Conservation (phyloP, 345 rosid species). For the Citrus maxima region DNA sequence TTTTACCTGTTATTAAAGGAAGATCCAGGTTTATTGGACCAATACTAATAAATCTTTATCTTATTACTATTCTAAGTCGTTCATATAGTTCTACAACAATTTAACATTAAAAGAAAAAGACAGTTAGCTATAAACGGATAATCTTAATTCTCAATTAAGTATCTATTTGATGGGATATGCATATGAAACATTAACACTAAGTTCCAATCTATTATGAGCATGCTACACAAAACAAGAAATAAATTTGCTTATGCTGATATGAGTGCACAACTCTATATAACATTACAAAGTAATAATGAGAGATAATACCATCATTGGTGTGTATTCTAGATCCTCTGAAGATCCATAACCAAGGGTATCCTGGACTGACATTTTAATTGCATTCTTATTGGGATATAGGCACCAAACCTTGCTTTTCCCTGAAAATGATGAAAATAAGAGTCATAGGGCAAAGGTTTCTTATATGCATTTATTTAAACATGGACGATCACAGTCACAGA, state of each 20-base stretch:
- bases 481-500: neutral
- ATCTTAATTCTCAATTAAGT: neutral
- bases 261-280: neutral
- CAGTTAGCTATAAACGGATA: neutral
- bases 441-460: neutral
- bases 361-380: slow-evolving; percentile 48
- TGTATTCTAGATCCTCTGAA: slow-evolving; percentile 31
- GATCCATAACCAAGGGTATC: slow-evolving; percentile 39
- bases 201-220: neutral
- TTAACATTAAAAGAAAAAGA: no score
- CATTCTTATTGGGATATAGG: slow-evolving; percentile 84
- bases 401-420: slow-evolving; percentile 80
- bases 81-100: neutral
- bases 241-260: neutral
- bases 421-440: slow-evolving; percentile 28
- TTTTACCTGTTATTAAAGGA: no score
- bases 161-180: neutral
- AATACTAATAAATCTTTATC: neutral
- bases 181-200: neutral
- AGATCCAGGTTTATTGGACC: neutral
- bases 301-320: slow-evolving; percentile 29
- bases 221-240: neutral
- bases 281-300: neutral
- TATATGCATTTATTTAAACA: neutral
- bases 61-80: neutral